Evolutionary conservation across 2,329 filamentous ascomycete genomes (phyloP).

Genomic region (Daldinia sp.): DNA sequence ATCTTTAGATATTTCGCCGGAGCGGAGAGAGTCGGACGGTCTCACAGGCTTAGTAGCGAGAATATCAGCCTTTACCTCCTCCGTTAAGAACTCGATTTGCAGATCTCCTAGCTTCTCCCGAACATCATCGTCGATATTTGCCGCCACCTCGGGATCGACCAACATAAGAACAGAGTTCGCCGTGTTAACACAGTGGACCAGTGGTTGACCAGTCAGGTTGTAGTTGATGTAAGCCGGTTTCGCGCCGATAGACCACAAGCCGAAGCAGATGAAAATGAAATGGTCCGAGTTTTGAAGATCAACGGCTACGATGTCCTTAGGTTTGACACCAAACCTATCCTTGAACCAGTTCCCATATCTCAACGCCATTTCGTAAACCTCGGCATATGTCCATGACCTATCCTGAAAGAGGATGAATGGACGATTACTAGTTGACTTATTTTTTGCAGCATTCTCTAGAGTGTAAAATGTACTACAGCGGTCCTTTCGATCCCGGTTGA

Average conservation of each 20-base stretch:
- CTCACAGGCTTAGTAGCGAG: slow-evolving; percentile 64
- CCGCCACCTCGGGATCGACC: slow-evolving; percentile 72
- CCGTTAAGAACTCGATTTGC: slow-evolving; percentile 71
- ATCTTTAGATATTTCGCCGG: slow-evolving; percentile 62
- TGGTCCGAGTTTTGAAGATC: slow-evolving; percentile 85
- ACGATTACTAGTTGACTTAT: slow-evolving; percentile 62
- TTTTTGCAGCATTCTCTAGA: slow-evolving; percentile 74
- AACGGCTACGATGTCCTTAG: slow-evolving; percentile 82
- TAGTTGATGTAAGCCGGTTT: slow-evolving; percentile 91
- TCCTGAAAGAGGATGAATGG: slow-evolving; percentile 77
- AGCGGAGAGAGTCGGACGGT: slow-evolving; percentile 68
- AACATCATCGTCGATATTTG: slow-evolving; percentile 69
- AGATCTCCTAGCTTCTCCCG: slow-evolving; percentile 63
- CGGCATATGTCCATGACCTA: slow-evolving; percentile 76
- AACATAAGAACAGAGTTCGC: slow-evolving; percentile 76
- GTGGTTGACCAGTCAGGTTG: slow-evolving; percentile 77
- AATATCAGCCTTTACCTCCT: slow-evolving; percentile 68
- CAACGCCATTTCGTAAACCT: slow-evolving; percentile 77
- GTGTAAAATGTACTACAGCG: slow-evolving; percentile 79
- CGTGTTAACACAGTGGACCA: slow-evolving; percentile 79
- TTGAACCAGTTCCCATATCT: slow-evolving; percentile 83
- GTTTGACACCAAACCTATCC: slow-evolving; percentile 70
- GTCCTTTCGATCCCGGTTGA: slow-evolving; percentile 66
- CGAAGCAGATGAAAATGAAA: slow-evolving; percentile 81
- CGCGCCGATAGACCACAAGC: slow-evolving; percentile 85